Conservation (phyloP, 192 early-diverging fungal genomes). For the Gamsiella multidivaricata region DNA sequence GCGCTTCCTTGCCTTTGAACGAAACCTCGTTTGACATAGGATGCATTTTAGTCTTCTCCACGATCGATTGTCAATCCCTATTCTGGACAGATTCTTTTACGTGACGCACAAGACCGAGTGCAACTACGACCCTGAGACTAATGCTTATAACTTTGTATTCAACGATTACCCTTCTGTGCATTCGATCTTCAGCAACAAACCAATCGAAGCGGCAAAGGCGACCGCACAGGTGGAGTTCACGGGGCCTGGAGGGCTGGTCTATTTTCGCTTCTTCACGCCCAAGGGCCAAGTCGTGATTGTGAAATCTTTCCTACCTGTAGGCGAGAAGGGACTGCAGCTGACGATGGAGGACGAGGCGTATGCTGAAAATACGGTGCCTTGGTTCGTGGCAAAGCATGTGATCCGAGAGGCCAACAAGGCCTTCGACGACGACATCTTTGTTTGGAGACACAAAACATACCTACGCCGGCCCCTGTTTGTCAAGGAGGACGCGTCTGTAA, state of each 20-base stretch:
- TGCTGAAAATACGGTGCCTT: constrained; percentile 38
- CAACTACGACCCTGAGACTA: constrained; percentile 47
- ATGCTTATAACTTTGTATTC: constrained; percentile 50
- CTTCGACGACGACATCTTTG: constrained; percentile 53
- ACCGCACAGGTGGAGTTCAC: constrained; percentile 48
- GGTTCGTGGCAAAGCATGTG: constrained; percentile 31
- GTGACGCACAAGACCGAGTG: constrained; percentile 39
- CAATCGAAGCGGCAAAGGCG: constrained; percentile 42
- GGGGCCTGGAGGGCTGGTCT: constrained; percentile 47
- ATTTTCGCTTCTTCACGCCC: constrained; percentile 51
- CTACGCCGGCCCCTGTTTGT: constrained; percentile 37
- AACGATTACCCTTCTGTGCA: constrained; percentile 50
- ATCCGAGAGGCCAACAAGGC: constrained; percentile 51
- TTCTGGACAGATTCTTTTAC: constrained; percentile 48
- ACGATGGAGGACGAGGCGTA: constrained; percentile 53
- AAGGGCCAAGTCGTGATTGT: constrained; percentile 36
- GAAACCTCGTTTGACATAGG: no score
- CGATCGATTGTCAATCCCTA: constrained; percentile 38
- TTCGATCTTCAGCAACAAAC: constrained; percentile 34
- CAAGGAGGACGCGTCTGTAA: constrained; percentile 46
- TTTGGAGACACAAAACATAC: constrained; percentile 53
- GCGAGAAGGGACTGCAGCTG: constrained; percentile 45
- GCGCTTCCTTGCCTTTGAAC: no score
- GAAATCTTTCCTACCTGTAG: constrained; percentile 45
- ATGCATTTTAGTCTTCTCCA: constrained; percentile 47